phyloP scores from a whole-genome alignment of 2,329 filamentous ascomycete species.

The Thielaviopsis punctulata region DNA sequence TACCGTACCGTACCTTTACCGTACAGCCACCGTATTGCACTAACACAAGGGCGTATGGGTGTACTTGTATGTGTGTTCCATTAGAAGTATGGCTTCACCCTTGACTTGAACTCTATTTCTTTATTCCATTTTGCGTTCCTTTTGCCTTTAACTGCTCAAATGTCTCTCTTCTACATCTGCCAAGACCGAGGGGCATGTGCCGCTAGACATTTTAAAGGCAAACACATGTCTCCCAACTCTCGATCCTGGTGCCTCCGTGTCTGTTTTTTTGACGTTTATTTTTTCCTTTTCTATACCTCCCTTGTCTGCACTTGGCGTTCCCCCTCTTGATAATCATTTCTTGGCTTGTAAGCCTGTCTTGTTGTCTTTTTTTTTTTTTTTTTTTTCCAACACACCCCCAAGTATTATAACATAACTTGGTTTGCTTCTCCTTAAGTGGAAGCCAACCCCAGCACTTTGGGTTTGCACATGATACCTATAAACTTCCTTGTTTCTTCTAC shows the following conservation, averaged over 20 bases:
- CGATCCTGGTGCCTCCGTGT: not conserved
- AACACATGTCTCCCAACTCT: not conserved
- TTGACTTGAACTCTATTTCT: not conserved
- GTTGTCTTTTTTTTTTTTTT: not conserved
- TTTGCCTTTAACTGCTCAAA: not conserved
- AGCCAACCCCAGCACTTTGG: not conserved
- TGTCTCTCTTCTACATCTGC: not conserved
- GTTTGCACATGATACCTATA: not conserved
- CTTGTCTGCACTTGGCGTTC: not conserved
- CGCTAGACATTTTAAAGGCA: not conserved
- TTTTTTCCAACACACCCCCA: no score
- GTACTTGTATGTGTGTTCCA: not conserved
- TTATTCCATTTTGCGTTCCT: not conserved
- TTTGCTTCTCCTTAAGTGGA: not conserved
- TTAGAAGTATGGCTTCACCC: no score
- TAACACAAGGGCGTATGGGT: not conserved
- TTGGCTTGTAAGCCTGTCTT: not conserved
- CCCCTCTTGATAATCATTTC: not conserved
- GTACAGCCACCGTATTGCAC: not conserved
- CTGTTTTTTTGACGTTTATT: not conserved
- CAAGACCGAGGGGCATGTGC: slow-evolving; percentile 1
- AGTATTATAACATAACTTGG: not conserved
- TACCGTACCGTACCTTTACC: not conserved
- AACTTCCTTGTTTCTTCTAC: no score
- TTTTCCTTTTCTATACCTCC: not conserved